Base-by-base conservation (phyloP, 2,329 filamentous ascomycete genomes). In the Nannizziopsis barbatae region DNA sequence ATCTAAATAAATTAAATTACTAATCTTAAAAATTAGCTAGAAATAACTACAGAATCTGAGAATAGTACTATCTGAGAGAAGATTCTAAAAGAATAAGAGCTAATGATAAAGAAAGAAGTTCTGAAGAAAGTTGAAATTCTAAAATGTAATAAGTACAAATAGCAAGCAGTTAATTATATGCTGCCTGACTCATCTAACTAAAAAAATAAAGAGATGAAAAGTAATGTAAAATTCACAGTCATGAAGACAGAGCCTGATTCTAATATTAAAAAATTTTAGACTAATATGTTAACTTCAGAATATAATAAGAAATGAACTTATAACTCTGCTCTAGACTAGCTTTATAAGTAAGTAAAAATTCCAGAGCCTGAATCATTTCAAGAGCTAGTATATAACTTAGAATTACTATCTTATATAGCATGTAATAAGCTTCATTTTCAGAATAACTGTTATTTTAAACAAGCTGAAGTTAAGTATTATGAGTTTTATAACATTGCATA, bases 1-100 rank as follows among this genome's bases (percentile, higher is more conserved):
- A 83, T 98, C 1, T 98, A 92, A 92, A 84, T 83, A 3, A 93
- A 94, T 58, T 84, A 93, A 32, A 78, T 80, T 55, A 79, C 76
- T 6, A 71, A 73, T 0, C 71, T 94, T 5, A 75, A 81, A 42
- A 81, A 84, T 14, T 74, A 78, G 18, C 62, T 84, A 17, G 72
- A 77, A 39, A 4, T 7, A 27, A 27, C 4, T 27, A 4, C 22
- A 27, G 71, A 74, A 36, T 54, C 60, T 1, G 71, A 77, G 20
- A 81, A 81, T 58, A 75, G 77, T 11, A 81, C 79, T 32, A 79
- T 93, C 0, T 98, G 93, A 93, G 88, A 94, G 47, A 83, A 82
- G 57, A 95, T 98, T 51, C 72, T 98, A 32, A 80, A 81, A 46
- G 79, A 93, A 61, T 81, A 92, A 53, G 86, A 94, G 64, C 80